Percentiles rank a stretch among this genome's conserved stretches.
phyloP scores from a whole-genome alignment of 148 eudicot species.

The Pharnaceum exiguum region DNA sequence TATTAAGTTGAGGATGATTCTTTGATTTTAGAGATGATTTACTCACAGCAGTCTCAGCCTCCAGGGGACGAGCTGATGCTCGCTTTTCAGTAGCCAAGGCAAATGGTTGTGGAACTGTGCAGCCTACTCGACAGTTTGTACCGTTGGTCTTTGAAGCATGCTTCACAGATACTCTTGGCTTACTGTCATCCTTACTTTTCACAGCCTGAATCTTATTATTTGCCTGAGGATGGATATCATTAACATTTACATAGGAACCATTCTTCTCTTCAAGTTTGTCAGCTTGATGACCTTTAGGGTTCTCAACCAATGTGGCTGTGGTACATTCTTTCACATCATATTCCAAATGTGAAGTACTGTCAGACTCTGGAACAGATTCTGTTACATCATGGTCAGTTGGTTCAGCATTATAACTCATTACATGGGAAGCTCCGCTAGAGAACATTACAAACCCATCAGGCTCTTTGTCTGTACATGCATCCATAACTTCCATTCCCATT shows the following conservation, averaged over 20 bases:
- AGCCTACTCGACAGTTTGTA: slow-evolving; percentile 40
- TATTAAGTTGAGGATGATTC: slow-evolving; percentile 15
- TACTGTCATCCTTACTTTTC: slow-evolving; percentile 32
- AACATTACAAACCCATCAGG: slow-evolving; percentile 43
- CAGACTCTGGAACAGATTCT: slow-evolving; percentile 23
- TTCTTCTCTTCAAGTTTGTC: slow-evolving; percentile 26
- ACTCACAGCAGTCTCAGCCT: slow-evolving; percentile 35
- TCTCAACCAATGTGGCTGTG: slow-evolving; percentile 23
- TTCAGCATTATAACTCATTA: slow-evolving; percentile 21
- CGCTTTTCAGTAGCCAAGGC: slow-evolving; percentile 90
- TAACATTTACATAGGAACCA: slow-evolving; percentile 5
- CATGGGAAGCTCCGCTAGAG: slow-evolving; percentile 30
- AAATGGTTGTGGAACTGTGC: slow-evolving; percentile 87
- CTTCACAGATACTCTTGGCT: slow-evolving; percentile 32
- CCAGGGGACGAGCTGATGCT: slow-evolving; percentile 54
- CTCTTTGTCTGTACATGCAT: slow-evolving; percentile 54
- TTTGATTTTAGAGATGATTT: slow-evolving; percentile 29
- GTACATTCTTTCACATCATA: slow-evolving; percentile 55
- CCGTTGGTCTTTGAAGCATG: slow-evolving; percentile 33
- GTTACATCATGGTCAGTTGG: slow-evolving; percentile 23
- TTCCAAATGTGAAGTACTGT: slow-evolving; percentile 26
- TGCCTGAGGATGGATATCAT: slow-evolving; percentile 22
- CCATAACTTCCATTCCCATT: slow-evolving; percentile 58
- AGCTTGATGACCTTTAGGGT: slow-evolving; percentile 30
- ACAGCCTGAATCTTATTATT: slow-evolving; percentile 17